Evolutionary conservation across 345 rosid genomes (phyloP).

Genomic region (Reutealis trisperma): DNA sequence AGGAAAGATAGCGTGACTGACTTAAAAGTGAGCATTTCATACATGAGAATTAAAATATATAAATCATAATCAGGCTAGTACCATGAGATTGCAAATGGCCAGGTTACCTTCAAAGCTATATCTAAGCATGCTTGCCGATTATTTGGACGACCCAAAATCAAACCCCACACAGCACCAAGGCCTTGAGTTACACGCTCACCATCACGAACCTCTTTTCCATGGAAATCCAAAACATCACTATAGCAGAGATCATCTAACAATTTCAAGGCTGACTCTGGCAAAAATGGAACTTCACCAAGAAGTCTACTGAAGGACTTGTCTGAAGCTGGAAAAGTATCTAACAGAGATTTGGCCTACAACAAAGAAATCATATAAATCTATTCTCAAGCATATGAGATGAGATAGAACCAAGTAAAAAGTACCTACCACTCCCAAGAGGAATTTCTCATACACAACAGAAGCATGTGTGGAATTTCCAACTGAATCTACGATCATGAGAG

Average conservation of each 20-base stretch:
- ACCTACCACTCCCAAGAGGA: conserved; percentile 86
- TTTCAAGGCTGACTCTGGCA: conserved; percentile 74
- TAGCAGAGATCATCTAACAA: conserved; percentile 78
- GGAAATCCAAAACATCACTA: conserved; percentile 55
- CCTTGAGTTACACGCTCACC: conserved; percentile 95
- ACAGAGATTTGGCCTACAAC: conserved; percentile 80
- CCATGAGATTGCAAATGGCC: not conserved
- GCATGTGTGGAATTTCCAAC: conserved; percentile 50
- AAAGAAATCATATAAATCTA: conserved; percentile 15
- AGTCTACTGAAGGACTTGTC: conserved; percentile 95
- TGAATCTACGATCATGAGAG: conserved; percentile 47
- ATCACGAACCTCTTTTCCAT: conserved; percentile 65
- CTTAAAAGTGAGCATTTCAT: not conserved
- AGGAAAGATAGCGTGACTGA: not conserved
- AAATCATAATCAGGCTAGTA: not conserved
- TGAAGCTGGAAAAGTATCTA: conserved; percentile 83
- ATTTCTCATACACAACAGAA: conserved; percentile 63
- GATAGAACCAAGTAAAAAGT: conserved; percentile 13
- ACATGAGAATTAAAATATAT: not conserved
- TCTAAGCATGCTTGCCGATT: conserved; percentile 79
- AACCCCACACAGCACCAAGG: conserved; percentile 96
- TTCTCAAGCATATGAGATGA: conserved; percentile 23
- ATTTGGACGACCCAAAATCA: conserved; percentile 87
- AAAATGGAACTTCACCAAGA: conserved; percentile 85
- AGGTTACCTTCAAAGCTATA: conserved; percentile 75